phyloP scores from a whole-genome alignment of 1,139 yeast genomes.

The Blastobotrys persicus region DNA sequence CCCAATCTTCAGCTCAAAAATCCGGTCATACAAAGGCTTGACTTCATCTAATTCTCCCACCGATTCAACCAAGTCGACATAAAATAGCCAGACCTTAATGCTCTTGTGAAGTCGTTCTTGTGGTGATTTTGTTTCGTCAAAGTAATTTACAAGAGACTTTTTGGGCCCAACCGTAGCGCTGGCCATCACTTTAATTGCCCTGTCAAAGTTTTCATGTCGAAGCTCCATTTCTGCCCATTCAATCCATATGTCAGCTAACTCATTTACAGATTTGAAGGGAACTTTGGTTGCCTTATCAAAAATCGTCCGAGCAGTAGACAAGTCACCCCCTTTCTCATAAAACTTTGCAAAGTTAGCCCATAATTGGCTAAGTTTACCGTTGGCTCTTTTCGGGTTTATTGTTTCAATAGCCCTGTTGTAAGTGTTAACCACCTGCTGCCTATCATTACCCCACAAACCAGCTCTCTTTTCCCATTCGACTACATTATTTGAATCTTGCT shows the following conservation, averaged over 20 bases:
- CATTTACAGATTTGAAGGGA: constrained; percentile 61
- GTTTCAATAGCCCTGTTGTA: constrained; percentile 66
- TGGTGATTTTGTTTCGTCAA: constrained; percentile 49
- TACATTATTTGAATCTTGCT: constrained; percentile 61
- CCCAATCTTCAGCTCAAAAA: constrained; percentile 62
- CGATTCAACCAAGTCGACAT: constrained; percentile 71
- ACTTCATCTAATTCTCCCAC: constrained; percentile 47
- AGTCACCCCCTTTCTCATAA: constrained; percentile 57
- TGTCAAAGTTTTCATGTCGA: constrained; percentile 48
- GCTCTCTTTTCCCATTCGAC: constrained; percentile 68
- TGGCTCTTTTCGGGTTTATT: constrained; percentile 60
- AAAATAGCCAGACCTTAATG: constrained; percentile 66
- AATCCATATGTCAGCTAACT: constrained; percentile 64
- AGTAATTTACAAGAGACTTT: constrained; percentile 36
- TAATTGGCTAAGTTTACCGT: constrained; percentile 41
- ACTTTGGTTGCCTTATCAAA: constrained; percentile 68
- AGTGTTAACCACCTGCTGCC: constrained; percentile 49
- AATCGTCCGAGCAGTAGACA: constrained; percentile 58
- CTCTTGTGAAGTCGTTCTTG: constrained; percentile 62
- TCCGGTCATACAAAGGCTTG: constrained; percentile 54
- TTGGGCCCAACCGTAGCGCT: constrained; percentile 50
- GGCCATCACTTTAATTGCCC: constrained; percentile 54
- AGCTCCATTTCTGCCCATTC: constrained; percentile 72
- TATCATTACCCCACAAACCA: constrained; percentile 43
- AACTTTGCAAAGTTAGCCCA: constrained; percentile 72